These are phyloP conservation scores for Myriosclerotinia duriaeana DNA, from an alignment of 2,329 filamentous ascomycete species.

Conservation along the genomic window DNA sequence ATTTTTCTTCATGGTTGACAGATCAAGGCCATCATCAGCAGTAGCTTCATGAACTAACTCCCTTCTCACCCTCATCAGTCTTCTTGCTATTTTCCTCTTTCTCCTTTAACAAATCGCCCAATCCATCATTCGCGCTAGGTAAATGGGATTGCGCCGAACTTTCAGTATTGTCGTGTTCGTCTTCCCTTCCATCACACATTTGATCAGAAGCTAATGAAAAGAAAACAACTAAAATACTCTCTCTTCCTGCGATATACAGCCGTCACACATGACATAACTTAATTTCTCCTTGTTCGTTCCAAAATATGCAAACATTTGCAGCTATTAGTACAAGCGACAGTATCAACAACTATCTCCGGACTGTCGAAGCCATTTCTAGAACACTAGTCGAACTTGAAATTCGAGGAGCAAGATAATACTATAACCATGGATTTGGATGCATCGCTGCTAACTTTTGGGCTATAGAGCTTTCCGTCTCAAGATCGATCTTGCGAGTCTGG, in stretches of 20 bases:
- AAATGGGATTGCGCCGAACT: too few relatives aligned
- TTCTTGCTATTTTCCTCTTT: too few relatives aligned
- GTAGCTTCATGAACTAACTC: too few relatives aligned
- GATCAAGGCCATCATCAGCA: too few relatives aligned
- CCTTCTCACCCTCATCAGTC: too few relatives aligned
- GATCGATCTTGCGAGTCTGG: slow-evolving; percentile 23
- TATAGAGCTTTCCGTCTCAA: neutral
- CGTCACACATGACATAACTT: neutral
- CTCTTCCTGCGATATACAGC: neutral
- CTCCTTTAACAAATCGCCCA: too few relatives aligned
- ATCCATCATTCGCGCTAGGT: too few relatives aligned
- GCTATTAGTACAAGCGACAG: neutral
- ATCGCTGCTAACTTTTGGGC: neutral
- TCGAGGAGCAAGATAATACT: neutral
- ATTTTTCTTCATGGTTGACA: too few relatives aligned
- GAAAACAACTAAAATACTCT: neutral
- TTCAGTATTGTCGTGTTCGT: too few relatives aligned
- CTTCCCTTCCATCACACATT: neutral
- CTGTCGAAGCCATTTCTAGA: neutral
- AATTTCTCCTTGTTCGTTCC: neutral
- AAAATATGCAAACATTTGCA: neutral
- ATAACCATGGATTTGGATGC: neutral
- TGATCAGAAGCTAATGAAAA: neutral
- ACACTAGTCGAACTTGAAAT: neutral
- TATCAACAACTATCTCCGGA: neutral